Base-by-base conservation (phyloP, 1,284 basidiomycete species). In the Takashimella tepidaria region DNA sequence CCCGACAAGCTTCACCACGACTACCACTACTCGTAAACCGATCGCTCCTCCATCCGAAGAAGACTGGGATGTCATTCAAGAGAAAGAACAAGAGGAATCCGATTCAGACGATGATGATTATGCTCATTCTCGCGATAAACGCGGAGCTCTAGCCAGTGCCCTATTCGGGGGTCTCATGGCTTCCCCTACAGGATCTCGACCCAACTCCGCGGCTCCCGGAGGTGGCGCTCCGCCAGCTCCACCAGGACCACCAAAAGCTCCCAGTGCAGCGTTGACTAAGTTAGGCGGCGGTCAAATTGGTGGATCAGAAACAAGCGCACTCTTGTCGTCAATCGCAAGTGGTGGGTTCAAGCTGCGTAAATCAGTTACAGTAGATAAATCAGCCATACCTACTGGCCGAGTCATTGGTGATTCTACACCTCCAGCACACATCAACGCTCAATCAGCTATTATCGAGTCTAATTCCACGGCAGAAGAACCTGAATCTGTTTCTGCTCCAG, bases 31-130 rank as follows among this genome's bases (percentile, higher is more conserved):
- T 56, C 41, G 47, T 53, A 13, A 46, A 12, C 60, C 66, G n/a
- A 31, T 61, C n/a, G 57, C 69, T 8, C 67, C 62, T 21, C 81
- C 86, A 19, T 83, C 83, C 22, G 86, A 79, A 23, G 79, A 89
- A 21, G 91, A 92, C 55, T 95, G 92, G 92, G 91, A 88, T 54
- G 85, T 86, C 16, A 79, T 87, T 43, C 79, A 83, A 60, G 89
- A 93, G 74, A 84, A 85, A 54, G 82, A 85, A 4, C 81, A 82
- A 3, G 70, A 74, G 49, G 61, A 65, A 20, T 62, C 61, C 44
- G 63, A 65, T 54, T 87, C 84, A 24, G 62, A 60, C 41, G 70
- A 73, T 59, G 89, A 92, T 55, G 91, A 92, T 68, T 89, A 92
- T 60, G 79, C 80, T 44, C 77, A 77, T 6, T 84, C 83, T 12